Evolutionary conservation across 169 alveolate genomes (phyloP).

Genomic region (Cryptosporidium sp.): DNA sequence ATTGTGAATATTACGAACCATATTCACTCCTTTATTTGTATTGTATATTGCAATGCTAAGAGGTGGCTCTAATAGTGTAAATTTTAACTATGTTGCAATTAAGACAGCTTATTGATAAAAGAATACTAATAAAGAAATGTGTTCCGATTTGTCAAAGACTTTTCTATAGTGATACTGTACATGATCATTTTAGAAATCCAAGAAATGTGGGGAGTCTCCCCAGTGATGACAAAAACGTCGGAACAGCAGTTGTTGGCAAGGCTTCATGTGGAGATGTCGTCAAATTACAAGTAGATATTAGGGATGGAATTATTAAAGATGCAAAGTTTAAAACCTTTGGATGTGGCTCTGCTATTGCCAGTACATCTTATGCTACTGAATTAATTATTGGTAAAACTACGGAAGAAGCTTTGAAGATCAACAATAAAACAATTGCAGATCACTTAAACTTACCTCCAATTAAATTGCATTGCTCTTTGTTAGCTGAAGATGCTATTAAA

Average conservation of each 20-base stretch:
- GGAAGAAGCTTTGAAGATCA: slow-evolving; percentile 94
- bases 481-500: slow-evolving; percentile 99
- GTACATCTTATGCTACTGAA: slow-evolving; percentile 98
- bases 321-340: slow-evolving; percentile 99
- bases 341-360: slow-evolving; percentile 99
- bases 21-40: too few relatives aligned
- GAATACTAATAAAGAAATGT: neutral
- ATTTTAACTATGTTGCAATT: neutral
- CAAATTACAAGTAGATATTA: slow-evolving; percentile 94
- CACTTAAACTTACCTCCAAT: slow-evolving; percentile 98
- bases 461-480: slow-evolving; percentile 97
- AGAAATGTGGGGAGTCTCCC: slow-evolving; percentile 90
- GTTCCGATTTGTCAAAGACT: slow-evolving; percentile 63
- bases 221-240: slow-evolving; percentile 81
- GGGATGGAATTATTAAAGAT: slow-evolving; percentile 92
- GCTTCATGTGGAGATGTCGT: slow-evolving; percentile 99
- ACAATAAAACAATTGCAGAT: slow-evolving; percentile 92
- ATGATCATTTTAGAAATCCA: slow-evolving; percentile 94
- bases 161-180: slow-evolving; percentile 87
- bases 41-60: too few relatives aligned
- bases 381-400: slow-evolving; percentile 94
- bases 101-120: neutral
- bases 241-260: slow-evolving; percentile 99
- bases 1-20: neutral
- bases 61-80: neutral